Conservation (phyloP, 306 rosid genomes). For the Glycine soja region DNA sequence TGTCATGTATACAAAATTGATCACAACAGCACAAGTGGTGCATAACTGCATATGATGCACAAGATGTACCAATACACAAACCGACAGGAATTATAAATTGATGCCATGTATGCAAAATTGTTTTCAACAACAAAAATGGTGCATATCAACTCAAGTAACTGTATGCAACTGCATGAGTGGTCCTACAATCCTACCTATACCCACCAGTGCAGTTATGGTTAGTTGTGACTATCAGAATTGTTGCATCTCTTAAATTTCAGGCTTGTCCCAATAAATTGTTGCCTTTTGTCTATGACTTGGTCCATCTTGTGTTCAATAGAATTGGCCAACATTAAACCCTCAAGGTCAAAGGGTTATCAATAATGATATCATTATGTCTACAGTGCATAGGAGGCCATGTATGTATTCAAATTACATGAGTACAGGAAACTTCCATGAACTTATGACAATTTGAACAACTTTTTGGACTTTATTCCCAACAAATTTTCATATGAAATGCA, state of each 20-base stretch:
- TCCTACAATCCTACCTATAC: not conserved
- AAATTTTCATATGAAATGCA: not conserved
- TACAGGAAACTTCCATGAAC: conserved; percentile 5
- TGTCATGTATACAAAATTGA: not conserved
- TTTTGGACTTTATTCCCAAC: not conserved
- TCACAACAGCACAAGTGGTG: not conserved
- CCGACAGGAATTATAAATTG: not conserved
- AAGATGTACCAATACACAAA: not conserved
- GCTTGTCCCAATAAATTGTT: not conserved
- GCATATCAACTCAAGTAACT: not conserved
- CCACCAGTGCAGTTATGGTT: not conserved
- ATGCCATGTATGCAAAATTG: not conserved
- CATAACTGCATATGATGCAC: not conserved
- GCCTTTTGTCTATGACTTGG: not conserved
- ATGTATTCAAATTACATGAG: not conserved
- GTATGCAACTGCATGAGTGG: not conserved
- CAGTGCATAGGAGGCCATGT: not conserved
- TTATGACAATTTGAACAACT: not conserved
- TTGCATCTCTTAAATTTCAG: not conserved
- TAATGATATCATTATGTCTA: not conserved
- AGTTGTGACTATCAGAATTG: not conserved
- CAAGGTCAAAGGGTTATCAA: not conserved
- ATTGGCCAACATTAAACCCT: conserved; percentile 12
- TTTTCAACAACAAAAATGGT: not conserved
- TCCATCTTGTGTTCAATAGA: not conserved